These are phyloP conservation scores for Leonotis leonurus DNA, from an alignment of 257 asterid species.

Conservation along the genomic window DNA sequence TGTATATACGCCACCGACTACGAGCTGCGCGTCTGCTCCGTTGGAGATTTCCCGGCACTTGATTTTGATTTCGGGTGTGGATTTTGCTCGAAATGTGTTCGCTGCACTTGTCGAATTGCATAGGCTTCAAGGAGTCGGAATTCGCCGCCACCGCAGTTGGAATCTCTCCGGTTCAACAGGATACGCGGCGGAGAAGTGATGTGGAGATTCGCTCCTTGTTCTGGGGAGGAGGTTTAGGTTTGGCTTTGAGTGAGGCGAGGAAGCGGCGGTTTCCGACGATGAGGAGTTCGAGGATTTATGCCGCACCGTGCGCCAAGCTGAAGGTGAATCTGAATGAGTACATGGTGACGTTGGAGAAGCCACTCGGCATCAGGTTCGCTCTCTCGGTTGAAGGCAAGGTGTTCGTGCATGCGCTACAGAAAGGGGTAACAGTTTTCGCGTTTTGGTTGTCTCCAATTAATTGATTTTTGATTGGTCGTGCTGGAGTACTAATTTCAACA, in stretches of 20 bases:
- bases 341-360: constrained; percentile 80
- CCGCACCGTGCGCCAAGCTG: constrained; percentile 34
- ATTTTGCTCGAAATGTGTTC: constrained; percentile 38
- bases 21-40: background rate
- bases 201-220: constrained; percentile 27
- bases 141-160: constrained; percentile 9
- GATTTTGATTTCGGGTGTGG: background rate
- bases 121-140: constrained; percentile 28
- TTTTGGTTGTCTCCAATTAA: background rate
- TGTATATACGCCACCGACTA: background rate
- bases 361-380: constrained; percentile 88
- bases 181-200: constrained; percentile 6
- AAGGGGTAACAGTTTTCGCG: constrained; percentile 67
- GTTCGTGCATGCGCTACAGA: constrained; percentile 81
- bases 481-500: background rate
- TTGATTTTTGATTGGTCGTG: background rate
- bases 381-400: constrained; percentile 74
- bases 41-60: background rate
- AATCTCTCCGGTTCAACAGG: constrained; percentile 11
- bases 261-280: constrained; percentile 10
- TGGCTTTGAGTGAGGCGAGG: constrained; percentile 19
- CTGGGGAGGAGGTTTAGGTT: constrained; percentile 36
- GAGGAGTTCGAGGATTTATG: constrained; percentile 9
- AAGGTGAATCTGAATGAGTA: constrained; percentile 85
- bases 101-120: constrained; percentile 40